These are phyloP conservation scores for Mycena polygramma DNA, from an alignment of 768 basidiomycete species.

Conservation along the genomic window DNA sequence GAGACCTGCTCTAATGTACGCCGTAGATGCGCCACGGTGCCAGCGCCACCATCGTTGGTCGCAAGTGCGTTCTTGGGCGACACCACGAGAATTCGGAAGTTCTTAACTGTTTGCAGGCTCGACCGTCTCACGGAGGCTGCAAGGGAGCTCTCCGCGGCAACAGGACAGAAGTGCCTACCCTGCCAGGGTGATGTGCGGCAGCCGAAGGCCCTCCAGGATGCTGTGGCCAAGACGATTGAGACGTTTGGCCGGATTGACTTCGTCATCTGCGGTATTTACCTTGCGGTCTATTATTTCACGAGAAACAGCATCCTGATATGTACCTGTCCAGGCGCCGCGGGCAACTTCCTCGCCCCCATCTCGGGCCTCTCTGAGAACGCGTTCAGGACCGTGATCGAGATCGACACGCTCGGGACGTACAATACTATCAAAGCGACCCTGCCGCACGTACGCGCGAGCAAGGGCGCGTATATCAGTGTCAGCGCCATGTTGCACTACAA, in stretches of 20 bases:
- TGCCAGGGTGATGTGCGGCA: conserved; percentile 87
- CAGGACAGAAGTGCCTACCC: conserved; percentile 79
- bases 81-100: neutral
- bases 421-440: conserved; percentile 96
- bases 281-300: conserved; percentile 14
- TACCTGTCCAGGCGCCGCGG: conserved; percentile 82
- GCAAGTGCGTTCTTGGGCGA: conserved; percentile 71
- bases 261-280: conserved; percentile 84
- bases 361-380: conserved; percentile 88
- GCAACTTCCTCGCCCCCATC: conserved; percentile 95
- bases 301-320: neutral
- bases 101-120: conserved; percentile 58
- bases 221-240: conserved; percentile 81
- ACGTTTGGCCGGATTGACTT: conserved; percentile 92
- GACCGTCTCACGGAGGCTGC: conserved; percentile 80
- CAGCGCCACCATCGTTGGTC: conserved; percentile 83
- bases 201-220: conserved; percentile 76
- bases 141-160: conserved; percentile 74
- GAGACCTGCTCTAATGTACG: conserved; percentile 8
- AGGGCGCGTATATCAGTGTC: conserved; percentile 90
- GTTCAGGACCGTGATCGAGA: conserved; percentile 93
- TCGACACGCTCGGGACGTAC: conserved; percentile 94
- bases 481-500: conserved; percentile 90
- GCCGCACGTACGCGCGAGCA: conserved; percentile 73
- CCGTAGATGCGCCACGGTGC: conserved; percentile 87